Percentiles rank a stretch among this genome's conserved stretches.
phyloP scores from a whole-genome alignment of 1,284 basidiomycete species.

The Phenoliferia sp. region DNA sequence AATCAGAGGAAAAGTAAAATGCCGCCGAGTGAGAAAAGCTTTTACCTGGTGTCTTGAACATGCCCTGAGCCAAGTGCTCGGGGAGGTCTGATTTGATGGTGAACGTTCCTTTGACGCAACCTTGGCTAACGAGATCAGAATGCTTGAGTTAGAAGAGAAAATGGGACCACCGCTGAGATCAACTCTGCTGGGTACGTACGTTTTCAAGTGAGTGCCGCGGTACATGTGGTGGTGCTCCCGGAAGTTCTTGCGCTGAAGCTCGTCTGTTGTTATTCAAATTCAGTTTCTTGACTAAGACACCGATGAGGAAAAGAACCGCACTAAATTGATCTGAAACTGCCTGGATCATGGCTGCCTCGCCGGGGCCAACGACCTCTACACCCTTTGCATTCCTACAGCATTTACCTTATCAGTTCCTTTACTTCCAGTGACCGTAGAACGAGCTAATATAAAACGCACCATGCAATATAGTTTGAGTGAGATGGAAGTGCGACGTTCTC shows the following conservation, averaged over 20 bases:
- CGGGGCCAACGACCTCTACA: not conserved
- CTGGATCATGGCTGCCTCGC: not conserved
- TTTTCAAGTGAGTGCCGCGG: not conserved
- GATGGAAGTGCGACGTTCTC: not conserved
- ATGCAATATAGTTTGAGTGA: not conserved
- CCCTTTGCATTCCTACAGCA: not conserved
- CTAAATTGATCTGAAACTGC: not conserved
- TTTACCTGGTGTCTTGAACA: not conserved
- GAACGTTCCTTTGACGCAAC: not conserved
- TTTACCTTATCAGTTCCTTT: not conserved
- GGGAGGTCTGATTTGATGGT: not conserved
- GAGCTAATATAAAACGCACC: not conserved
- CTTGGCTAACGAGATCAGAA: no score
- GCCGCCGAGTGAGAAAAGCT: not conserved
- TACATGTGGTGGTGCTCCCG: not conserved
- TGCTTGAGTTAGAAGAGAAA: no score
- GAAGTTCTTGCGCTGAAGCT: not conserved
- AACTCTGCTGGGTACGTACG: no score
- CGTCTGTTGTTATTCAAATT: not conserved
- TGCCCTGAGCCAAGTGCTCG: not conserved
- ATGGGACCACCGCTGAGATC: no score
- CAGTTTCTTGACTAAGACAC: not conserved
- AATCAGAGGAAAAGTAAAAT: not conserved
- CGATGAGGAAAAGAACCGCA: not conserved
- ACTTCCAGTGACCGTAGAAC: not conserved